Evolutionary conservation across 2,329 filamentous ascomycete genomes (phyloP).

Genomic region (Talaromyces sp.): DNA sequence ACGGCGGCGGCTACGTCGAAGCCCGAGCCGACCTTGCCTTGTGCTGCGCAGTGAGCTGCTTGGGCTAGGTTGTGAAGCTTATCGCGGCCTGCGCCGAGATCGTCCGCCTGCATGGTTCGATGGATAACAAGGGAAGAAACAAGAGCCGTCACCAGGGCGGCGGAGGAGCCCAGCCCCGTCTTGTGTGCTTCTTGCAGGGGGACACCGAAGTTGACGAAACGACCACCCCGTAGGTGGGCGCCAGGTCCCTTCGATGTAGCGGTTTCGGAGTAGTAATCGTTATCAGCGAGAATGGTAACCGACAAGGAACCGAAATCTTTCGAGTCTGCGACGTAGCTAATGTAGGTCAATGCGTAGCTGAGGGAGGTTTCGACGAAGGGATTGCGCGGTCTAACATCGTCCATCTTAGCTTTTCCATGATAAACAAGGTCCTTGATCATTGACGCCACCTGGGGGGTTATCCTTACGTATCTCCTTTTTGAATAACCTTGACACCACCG

Average conservation of each 20-base stretch:
- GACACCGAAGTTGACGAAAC: slow-evolving; percentile 78
- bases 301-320: slow-evolving; percentile 66
- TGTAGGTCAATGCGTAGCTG: slow-evolving; percentile 84
- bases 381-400: slow-evolving; percentile 61
- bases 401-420: slow-evolving; percentile 7
- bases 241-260: slow-evolving; percentile 42
- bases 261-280: slow-evolving; percentile 90
- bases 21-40: slow-evolving; percentile 93
- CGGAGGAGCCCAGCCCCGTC: slow-evolving; percentile 92
- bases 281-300: slow-evolving; percentile 89
- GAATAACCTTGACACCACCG: slow-evolving; percentile 79
- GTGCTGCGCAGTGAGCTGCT: slow-evolving; percentile 89
- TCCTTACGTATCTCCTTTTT: slow-evolving; percentile 51
- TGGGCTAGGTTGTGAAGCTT: slow-evolving; percentile 91
- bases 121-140: slow-evolving; percentile 55
- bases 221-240: slow-evolving; percentile 41
- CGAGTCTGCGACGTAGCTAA: slow-evolving; percentile 52
- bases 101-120: slow-evolving; percentile 46
- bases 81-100: slow-evolving; percentile 54
- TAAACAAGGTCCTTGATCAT: no score
- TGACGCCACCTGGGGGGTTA: neutral
- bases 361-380: slow-evolving; percentile 92
- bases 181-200: slow-evolving; percentile 82
- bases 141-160: slow-evolving; percentile 87
- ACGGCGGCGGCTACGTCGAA: slow-evolving; percentile 95